Base-by-base conservation (phyloP, 352 stramenopile species). In the Pythium aquatile region DNA sequence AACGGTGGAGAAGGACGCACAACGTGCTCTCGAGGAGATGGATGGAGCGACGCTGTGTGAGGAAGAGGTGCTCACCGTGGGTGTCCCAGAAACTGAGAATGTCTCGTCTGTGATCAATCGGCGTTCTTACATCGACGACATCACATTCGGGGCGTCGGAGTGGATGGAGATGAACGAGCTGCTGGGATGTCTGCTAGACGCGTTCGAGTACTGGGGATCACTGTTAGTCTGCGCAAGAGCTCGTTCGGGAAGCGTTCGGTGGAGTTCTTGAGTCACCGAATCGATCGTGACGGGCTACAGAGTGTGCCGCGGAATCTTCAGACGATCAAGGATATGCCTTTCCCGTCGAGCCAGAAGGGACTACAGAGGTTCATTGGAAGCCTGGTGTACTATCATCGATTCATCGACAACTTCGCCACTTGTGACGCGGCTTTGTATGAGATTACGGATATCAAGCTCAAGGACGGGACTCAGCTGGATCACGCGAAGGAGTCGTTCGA, bases 51-150 rank as follows among this genome's bases (percentile, higher is more conserved):
- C 6, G 10, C 6, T 14, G 6, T 2, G 10, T 10, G 42, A 49
- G 42, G 42, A 28, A 3, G 42, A 49, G 29, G 42, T 49, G 42
- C 30, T 30, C 17, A 6, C 8, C 2, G 17, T 14, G 3, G 42
- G 42, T 6, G 20, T 49, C 0, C 17, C 42, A 28, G 42, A n/a
- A 6, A 4, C 13, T 1, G 29, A 28, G 0, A 24, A 65, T 3
- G 11, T 42, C 2, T 2, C 24, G 16, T 35, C 58, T 29, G 48
- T 58, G 0, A 37, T 65, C 11, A 20, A 29, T 13, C 33, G 58
- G 33, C 14, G 61, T 16, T 78, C 68, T 6, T 75, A 76, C 48
- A 75, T 76, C 17, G 68, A 74, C 20, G 71, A 70, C 30, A 66
- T 78, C n/a, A 51, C 53, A 0, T 61, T 74, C 16, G 58, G 53